Conservation (phyloP, 108 stramenopile species). For the Pseudonitzschia multiseries region DNA sequence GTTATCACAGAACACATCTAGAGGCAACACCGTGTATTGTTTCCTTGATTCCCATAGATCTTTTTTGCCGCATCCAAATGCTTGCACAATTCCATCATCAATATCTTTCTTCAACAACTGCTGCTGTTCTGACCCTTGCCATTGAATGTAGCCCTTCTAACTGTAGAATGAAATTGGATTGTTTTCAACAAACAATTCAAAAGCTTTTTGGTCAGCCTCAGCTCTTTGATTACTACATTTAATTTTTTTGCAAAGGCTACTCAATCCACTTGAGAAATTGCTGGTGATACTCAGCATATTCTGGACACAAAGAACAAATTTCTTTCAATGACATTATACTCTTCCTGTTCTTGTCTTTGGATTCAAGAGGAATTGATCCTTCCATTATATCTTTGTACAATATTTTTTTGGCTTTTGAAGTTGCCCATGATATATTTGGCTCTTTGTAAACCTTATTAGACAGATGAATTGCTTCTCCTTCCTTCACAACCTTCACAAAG, state of each 20-base stretch:
- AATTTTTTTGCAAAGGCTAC: background rate
- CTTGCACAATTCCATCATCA: background rate
- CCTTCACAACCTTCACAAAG: background rate
- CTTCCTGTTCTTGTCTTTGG: background rate
- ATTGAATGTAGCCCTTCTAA: conserved; percentile 17
- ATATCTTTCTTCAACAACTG: conserved; percentile 7
- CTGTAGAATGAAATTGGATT: conserved; percentile 6
- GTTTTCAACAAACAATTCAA: conserved; percentile 10
- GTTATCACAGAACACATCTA: conserved; percentile 23
- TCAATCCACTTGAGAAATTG: conserved; percentile 13
- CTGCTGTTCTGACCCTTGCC: conserved; percentile 25
- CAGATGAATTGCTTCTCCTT: too few species aligned
- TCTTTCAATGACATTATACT: background rate
- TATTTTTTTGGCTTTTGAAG: background rate
- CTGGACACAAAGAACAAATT: conserved; percentile 6
- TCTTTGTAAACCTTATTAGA: too few species aligned
- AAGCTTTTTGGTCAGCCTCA: conserved; percentile 3
- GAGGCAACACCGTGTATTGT: conserved; percentile 14
- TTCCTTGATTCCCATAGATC: background rate
- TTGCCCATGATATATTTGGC: conserved; percentile 11
- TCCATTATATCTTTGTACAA: conserved; percentile 4
- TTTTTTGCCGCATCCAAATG: background rate
- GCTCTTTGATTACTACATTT: background rate
- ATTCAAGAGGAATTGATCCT: background rate
- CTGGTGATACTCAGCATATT: conserved; percentile 16